Evolutionary conservation across 345 rosid species (phyloP).

Genomic region (Populus davidiana): DNA sequence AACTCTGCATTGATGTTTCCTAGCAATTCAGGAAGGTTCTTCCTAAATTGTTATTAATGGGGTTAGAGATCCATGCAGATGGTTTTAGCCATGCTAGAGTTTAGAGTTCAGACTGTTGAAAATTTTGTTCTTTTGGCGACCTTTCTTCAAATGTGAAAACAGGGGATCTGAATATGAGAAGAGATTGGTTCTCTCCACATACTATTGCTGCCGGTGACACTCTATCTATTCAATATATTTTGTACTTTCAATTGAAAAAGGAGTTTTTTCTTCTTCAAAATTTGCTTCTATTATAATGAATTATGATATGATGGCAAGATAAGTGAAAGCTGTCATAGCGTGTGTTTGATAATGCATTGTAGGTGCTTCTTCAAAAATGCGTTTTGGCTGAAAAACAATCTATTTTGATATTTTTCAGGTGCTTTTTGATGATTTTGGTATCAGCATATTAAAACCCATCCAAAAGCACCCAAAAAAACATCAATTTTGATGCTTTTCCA

Average conservation of each 20-base stretch:
- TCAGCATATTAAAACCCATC: too few species aligned
- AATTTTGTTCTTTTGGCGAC: background rate
- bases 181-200: background rate
- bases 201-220: background rate
- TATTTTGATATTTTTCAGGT: too few species aligned
- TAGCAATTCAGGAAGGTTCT: background rate
- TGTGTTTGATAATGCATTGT: too few species aligned
- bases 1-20: background rate
- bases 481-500: too few species aligned
- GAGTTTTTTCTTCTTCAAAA: background rate
- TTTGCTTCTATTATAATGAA: background rate
- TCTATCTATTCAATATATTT: background rate
- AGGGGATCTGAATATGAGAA: background rate
- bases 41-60: background rate
- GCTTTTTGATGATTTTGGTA: too few species aligned
- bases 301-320: background rate
- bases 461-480: too few species aligned
- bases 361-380: too few species aligned
- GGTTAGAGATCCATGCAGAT: background rate
- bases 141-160: background rate
- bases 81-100: background rate
- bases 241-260: background rate
- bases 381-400: background rate
- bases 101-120: too few species aligned
- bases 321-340: background rate